Evolutionary conservation across 2,329 filamentous ascomycete genomes (phyloP).

Genomic region (Xylariales sp.): DNA sequence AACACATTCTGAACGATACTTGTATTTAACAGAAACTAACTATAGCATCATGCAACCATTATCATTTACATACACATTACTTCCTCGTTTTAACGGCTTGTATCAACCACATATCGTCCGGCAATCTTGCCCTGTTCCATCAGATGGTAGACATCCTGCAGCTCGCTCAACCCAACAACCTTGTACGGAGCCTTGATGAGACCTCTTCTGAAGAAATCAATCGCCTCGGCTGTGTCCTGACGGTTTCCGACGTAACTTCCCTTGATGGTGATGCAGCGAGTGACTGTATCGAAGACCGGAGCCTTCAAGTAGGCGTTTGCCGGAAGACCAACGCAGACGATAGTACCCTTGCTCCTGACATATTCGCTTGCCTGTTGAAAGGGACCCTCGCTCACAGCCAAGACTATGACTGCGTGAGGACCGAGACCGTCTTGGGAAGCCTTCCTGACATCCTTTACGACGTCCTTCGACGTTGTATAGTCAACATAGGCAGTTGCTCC

Average conservation of each 20-base stretch:
- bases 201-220: conserved; percentile 83
- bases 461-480: conserved; percentile 69
- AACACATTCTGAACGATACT: no score
- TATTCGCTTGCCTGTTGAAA: conserved; percentile 94
- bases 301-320: conserved; percentile 74
- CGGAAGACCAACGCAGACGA: conserved; percentile 87
- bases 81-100: conserved; percentile 46
- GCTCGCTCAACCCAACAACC: conserved; percentile 72
- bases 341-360: conserved; percentile 73
- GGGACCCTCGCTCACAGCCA: conserved; percentile 84
- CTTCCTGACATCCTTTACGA: conserved; percentile 79
- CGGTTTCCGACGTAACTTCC: conserved; percentile 93
- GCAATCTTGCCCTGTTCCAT: conserved; percentile 67
- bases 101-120: conserved; percentile 78
- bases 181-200: conserved; percentile 86
- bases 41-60: no score
- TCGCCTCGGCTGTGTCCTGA: conserved; percentile 78
- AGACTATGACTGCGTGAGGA: conserved; percentile 79
- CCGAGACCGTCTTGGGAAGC: conserved; percentile 76
- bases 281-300: conserved; percentile 83
- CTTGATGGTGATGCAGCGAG: conserved; percentile 87
- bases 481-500: conserved; percentile 75
- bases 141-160: conserved; percentile 74
- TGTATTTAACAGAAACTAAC: no score
- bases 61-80: no score